Base-by-base conservation (phyloP, 2,329 filamentous ascomycete genomes). In the Xylaria sp. region DNA sequence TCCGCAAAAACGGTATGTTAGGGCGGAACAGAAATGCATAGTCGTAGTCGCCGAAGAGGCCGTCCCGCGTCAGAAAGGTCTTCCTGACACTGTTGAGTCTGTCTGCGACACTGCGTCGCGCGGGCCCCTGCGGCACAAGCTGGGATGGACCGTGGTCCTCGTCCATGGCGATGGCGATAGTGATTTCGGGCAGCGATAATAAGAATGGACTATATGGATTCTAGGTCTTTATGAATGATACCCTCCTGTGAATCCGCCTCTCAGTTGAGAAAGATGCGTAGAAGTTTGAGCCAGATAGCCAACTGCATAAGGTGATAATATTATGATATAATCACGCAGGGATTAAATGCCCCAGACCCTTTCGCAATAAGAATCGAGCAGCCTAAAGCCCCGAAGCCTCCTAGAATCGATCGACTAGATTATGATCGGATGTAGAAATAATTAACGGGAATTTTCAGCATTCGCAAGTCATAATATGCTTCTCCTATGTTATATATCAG, bases 11-110 rank as follows among this genome's bases (percentile, higher is more conserved):
- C 0, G 93, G 93, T 21, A 97, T 77, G 68, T 91, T 93, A 1
- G 87, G 91, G 21, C 80, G 87, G 81, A 97, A 96, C 40, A 97
- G 87, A 72, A 93, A 95, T 35, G 76, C 90, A 83, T 97, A 97
- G 82, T 97, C 90, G 76, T 97, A 97, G 70, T 87, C 83, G 65
- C 93, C 93, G 58, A 97, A 76, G 25, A 97, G 83, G 11, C 93
- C 93, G 1, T 93, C 84, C 63, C 81, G 87, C 46, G 84, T 87
- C 55, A 82, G 76, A 65, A 86, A 81, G 5, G 78, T 77, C 61
- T 76, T 78, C 68, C 72, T 78, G 57, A 78, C 23, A 43, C 66
- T 41, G 31, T 64, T 66, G 11, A 78, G 29, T 19, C 71, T 70
- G 51, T 74, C 68, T 54, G 67, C 70, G n/a, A 78, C 51, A 15